Evolutionary conservation across 2,329 filamentous ascomycete genomes (phyloP).

Genomic region (Macrophomina tecta): DNA sequence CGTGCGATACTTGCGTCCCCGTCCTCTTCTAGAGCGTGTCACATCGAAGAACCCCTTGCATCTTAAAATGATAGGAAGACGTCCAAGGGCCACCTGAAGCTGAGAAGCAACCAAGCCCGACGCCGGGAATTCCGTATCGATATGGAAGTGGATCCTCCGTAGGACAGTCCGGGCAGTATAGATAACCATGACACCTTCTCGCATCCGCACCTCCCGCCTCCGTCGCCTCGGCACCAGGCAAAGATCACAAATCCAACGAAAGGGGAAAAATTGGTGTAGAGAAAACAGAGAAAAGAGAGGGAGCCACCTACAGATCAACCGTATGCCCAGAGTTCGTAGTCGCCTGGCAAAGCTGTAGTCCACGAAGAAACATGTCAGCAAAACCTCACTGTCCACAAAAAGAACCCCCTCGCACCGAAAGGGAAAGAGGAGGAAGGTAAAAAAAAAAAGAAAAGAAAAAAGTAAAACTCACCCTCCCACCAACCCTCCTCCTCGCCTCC

Average conservation of each 20-base stretch:
- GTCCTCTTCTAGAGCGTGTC: neutral
- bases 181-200: neutral
- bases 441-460: too few species aligned
- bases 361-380: constrained; percentile 16
- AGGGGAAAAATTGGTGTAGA: too few species aligned
- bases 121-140: neutral
- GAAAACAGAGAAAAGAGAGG: neutral
- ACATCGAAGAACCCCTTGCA: neutral
- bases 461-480: constrained; percentile 62
- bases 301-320: constrained; percentile 61
- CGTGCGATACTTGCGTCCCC: too few species aligned
- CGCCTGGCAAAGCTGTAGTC: constrained; percentile 54
- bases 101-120: neutral
- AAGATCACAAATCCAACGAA: too few species aligned
- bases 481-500: constrained; percentile 70
- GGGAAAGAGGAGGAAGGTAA: too few species aligned
- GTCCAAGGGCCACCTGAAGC: neutral
- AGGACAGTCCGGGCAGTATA: constrained; percentile 10
- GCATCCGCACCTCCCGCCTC: too few species aligned
- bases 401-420: too few species aligned
- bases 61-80: neutral
- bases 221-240: too few species aligned
- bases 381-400: too few species aligned
- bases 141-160: neutral
- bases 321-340: constrained; percentile 54